Evolutionary conservation across 331 rosid species (phyloP), one percentile per base, ranked within the genome.

Genomic region (Cydonia oblonga): DNA sequence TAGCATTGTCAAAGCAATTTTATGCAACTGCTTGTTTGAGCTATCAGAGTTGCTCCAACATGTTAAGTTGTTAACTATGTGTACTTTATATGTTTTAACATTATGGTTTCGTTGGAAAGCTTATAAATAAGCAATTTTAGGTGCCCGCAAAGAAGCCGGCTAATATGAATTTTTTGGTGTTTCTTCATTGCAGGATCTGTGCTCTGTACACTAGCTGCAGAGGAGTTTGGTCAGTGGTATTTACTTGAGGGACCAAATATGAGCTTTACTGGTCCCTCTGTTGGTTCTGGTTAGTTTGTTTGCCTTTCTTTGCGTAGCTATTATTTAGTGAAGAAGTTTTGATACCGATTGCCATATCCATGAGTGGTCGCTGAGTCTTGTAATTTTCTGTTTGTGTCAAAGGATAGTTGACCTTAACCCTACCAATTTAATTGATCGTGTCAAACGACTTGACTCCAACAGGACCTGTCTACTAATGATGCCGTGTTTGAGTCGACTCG

Each of bases 251-350:
- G 59, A 32, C 60, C 46, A 49, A 81, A 78, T 44, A 90, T 90
- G 97, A 90, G 89, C 87, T 85, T 86, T 40, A 70, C 86, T 67
- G 84, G 86, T 56, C 81, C 95, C 51, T 83, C 92, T 64, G 53
- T 84, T 69, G 80, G 90, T 81, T 78, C 91, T 78, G 92, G 96
- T 87, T 82, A 66, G 93, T 76, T 70, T 72, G 42, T 57, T 76
- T 74, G 68, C 68, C 29, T 38, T 30, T 58, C 62, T 54, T n/a
- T 28, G 25, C 32, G 32, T 35, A 22, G 23, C 24, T 68, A 19
- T 56, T 18, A 6, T 75, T 2, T 74, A 2, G 42, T 69, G 6
- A 60, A 52, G 57, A 38, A 53, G 52, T 35, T 57, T 22, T 22
- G 18, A 14, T 51, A 11, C 22, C 15, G 54, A 32, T 71, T 30